These are phyloP conservation scores for Marasmius fiardii DNA, from an alignment of 1,284 basidiomycete species.

Conservation along the genomic window DNA sequence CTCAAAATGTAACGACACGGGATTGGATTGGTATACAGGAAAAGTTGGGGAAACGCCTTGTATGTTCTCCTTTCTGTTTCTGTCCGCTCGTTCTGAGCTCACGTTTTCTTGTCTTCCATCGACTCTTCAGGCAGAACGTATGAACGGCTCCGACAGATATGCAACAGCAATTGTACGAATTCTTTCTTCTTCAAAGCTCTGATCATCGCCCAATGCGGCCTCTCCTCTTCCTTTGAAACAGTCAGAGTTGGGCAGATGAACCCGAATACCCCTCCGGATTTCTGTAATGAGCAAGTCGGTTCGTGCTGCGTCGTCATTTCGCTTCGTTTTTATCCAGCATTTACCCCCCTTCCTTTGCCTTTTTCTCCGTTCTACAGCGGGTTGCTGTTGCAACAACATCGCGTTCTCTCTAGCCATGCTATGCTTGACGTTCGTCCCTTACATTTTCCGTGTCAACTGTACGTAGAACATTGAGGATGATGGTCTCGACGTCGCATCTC, in stretches of 20 bases:
- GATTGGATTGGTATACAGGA: conserved; percentile 23
- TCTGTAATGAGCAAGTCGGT: conserved; percentile 24
- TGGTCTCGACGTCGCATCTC: too few relatives aligned
- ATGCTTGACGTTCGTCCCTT: conserved; percentile 24
- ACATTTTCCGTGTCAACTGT: neutral
- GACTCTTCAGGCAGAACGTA: conserved; percentile 23
- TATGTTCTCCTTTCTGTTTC: conserved; percentile 10
- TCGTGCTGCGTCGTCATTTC: neutral
- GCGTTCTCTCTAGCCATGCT: conserved; percentile 28
- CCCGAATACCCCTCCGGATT: conserved; percentile 22
- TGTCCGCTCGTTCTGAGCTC: neutral
- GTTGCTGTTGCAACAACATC: conserved; percentile 28
- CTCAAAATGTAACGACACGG: conserved; percentile 13
- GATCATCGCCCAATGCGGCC: neutral
- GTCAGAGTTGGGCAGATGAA: conserved; percentile 16
- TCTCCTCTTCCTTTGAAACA: neutral
- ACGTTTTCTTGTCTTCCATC: neutral
- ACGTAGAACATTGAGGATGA: conserved; percentile 1
- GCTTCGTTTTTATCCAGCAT: neutral
- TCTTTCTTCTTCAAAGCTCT: neutral
- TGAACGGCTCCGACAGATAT: conserved; percentile 26
- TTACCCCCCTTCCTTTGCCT: too few relatives aligned
- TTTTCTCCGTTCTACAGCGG: conserved; percentile 11
- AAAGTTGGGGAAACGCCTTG: conserved; percentile 29
- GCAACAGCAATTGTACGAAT: conserved; percentile 22